Base-by-base conservation (phyloP, 768 basidiomycete genomes). In the Agrocybe chaxingu region DNA sequence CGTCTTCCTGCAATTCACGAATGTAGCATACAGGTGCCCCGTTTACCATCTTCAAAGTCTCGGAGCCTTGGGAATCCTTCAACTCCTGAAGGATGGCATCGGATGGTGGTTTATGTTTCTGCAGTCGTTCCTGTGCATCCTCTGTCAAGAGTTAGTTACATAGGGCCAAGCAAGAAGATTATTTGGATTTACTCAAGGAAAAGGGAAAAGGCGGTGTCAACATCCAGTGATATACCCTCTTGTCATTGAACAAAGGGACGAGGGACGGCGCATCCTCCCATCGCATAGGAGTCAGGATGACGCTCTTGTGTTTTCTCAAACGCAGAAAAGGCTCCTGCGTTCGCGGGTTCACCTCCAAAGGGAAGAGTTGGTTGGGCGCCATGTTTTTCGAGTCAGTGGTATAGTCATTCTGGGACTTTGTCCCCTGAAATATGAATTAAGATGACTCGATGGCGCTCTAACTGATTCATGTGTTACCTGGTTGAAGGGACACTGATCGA, bases 231-330 rank as follows among this genome's bases (percentile, higher is more conserved):
- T 70, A 72, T 4, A 85, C 70, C 7, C 53, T 50, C 12, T 58
- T 56, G 47, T 85, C 76, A 48, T 82, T 82, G 58, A 82, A 53
- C 42, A 74, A 60, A 2, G 66, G 60, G 16, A 68, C 62, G 11
- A 70, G 45, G 12, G 51, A 47, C 8, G 67, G 62, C 13, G 65
- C 71, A 56, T 84, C 81, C 34, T 61, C 64, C 19, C 58, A 39
- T 30, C 82, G 78, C 8, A 75, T 76, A 13, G 81, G 73, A 1
- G 82, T 84, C 36, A 84, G 49, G 51, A 84, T 75, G 45, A 85
- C 78, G 52, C 76, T 72, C 44, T 70, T 66, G 30, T 80, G 80
- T 31, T 64, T 55, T 3, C 73, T 68, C 39, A 85, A 72, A 24
- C 77, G 79, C 10, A 85, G 66, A 57, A 78, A 83, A 1, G 75